These are phyloP conservation scores for Pichia sporocuriosa DNA, from an alignment of 805 yeast genomes.

Conservation along the genomic window DNA sequence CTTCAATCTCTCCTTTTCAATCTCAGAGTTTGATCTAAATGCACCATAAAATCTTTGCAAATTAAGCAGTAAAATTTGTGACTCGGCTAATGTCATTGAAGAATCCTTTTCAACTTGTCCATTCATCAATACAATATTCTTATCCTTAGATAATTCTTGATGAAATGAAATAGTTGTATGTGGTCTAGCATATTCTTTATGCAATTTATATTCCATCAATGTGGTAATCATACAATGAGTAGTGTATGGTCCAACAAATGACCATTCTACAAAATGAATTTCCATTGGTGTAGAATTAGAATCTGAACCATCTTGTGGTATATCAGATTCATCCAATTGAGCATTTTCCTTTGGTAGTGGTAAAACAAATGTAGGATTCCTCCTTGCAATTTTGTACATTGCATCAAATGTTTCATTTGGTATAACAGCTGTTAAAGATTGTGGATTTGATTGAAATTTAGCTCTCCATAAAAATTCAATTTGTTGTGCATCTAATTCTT, in stretches of 20 bases:
- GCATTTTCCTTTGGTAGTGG: slow-evolving; percentile 70
- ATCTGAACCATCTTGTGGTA: slow-evolving; percentile 13
- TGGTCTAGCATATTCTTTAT: slow-evolving; percentile 88
- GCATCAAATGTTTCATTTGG: slow-evolving; percentile 52
- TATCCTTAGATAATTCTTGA: slow-evolving; percentile 56
- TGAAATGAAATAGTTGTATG: slow-evolving; percentile 90
- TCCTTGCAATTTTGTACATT: slow-evolving; percentile 58
- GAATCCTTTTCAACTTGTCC: slow-evolving; percentile 74
- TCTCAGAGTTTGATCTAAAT: slow-evolving; percentile 38
- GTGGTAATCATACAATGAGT: slow-evolving; percentile 88
- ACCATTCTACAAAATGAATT: slow-evolving; percentile 92
- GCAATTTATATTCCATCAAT: slow-evolving; percentile 84
- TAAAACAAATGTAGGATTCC: slow-evolving; percentile 77
- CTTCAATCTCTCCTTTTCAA: slow-evolving; percentile 41
- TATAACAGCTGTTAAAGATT: slow-evolving; percentile 60
- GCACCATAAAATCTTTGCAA: slow-evolving; percentile 83
- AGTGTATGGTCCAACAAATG: slow-evolving; percentile 75
- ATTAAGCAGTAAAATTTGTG: slow-evolving; percentile 69
- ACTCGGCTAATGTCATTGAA: slow-evolving; percentile 60
- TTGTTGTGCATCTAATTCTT: slow-evolving; percentile 50
- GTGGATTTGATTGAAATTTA: slow-evolving; percentile 57
- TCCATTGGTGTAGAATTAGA: slow-evolving; percentile 41
- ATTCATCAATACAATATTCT: slow-evolving; percentile 73
- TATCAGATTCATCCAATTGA: slow-evolving; percentile 28
- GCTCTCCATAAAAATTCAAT: slow-evolving; percentile 86